phyloP scores from a whole-genome alignment of 2,329 filamentous ascomycete species.

The Fonsecaea erecta region DNA sequence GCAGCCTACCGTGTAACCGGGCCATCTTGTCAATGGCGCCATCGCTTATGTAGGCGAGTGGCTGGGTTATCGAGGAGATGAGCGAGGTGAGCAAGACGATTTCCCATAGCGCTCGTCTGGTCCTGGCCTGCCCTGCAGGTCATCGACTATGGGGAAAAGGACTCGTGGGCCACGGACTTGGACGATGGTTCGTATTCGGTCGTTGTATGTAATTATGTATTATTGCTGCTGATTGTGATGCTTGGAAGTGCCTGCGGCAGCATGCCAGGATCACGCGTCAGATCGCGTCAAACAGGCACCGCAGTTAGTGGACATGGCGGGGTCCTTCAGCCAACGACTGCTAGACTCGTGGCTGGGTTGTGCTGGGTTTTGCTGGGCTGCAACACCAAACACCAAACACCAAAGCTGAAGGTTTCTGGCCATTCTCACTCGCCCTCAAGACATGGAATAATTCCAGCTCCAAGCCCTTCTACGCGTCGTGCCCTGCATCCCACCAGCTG shows the following conservation, averaged over 20 bases:
- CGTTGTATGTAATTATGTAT: no score
- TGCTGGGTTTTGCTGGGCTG: neutral
- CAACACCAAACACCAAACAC: conserved; percentile 19
- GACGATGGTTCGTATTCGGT: neutral
- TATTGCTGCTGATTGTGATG: neutral
- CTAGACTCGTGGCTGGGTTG: conserved; percentile 11
- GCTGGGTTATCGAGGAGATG: conserved; percentile 14
- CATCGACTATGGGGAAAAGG: neutral
- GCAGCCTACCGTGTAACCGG: neutral
- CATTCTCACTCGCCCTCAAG: conserved; percentile 8
- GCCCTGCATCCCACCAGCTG: conserved; percentile 11
- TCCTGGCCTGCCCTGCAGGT: conserved; percentile 4
- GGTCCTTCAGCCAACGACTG: conserved; percentile 15
- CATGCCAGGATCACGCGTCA: conserved; percentile 10
- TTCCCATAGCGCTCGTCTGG: neutral
- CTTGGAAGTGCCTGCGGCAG: neutral
- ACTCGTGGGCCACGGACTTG: neutral
- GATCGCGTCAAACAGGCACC: conserved; percentile 13
- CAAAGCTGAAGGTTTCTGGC: neutral
- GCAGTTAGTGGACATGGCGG: conserved; percentile 3
- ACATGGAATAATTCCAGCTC: conserved; percentile 12
- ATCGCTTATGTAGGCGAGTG: conserved; percentile 16
- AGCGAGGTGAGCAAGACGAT: neutral
- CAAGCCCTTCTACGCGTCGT: conserved; percentile 17
- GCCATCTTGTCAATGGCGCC: conserved; percentile 8